Evolutionary conservation across 441 rosid genomes (phyloP).

Genomic region (Erysimum pusillum): DNA sequence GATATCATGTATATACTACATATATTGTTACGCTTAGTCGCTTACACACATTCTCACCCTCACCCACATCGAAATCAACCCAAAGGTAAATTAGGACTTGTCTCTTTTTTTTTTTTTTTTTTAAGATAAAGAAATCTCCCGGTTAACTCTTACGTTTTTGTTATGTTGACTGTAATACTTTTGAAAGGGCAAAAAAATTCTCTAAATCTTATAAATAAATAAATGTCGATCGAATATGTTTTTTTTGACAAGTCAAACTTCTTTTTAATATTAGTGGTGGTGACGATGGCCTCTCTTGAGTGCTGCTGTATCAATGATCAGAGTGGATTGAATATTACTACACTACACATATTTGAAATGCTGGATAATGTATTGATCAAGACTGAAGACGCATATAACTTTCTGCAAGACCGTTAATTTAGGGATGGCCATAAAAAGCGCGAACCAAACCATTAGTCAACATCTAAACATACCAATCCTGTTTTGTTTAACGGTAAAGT

Average conservation of each 20-base stretch:
- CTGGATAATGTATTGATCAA: slow-evolving; percentile 26
- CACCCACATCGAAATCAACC: not conserved
- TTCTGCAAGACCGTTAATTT: not conserved
- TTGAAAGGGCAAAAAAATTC: not conserved
- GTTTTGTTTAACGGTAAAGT: not conserved
- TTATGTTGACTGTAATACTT: not conserved
- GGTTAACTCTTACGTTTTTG: not conserved
- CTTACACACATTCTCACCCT: not conserved
- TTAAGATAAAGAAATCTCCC: not conserved
- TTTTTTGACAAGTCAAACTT: slow-evolving; percentile 36
- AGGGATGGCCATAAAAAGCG: not conserved
- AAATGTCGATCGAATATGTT: not conserved
- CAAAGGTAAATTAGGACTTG: not conserved
- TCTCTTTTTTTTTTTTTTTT: not conserved
- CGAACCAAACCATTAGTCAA: not conserved
- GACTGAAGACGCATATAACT: slow-evolving; percentile 16
- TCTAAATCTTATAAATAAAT: not conserved
- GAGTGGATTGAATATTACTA: slow-evolving; percentile 26
- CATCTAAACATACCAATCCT: not conserved
- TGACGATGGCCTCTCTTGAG: slow-evolving; percentile 28
- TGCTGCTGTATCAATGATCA: slow-evolving; percentile 1
- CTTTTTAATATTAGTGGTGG: slow-evolving; percentile 31
- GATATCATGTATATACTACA: not conserved
- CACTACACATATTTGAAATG: slow-evolving; percentile 8
- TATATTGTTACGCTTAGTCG: not conserved